Evolutionary conservation across 192 early-diverging fungal genomes (phyloP).

Genomic region (Entomortierella parvispora): DNA sequence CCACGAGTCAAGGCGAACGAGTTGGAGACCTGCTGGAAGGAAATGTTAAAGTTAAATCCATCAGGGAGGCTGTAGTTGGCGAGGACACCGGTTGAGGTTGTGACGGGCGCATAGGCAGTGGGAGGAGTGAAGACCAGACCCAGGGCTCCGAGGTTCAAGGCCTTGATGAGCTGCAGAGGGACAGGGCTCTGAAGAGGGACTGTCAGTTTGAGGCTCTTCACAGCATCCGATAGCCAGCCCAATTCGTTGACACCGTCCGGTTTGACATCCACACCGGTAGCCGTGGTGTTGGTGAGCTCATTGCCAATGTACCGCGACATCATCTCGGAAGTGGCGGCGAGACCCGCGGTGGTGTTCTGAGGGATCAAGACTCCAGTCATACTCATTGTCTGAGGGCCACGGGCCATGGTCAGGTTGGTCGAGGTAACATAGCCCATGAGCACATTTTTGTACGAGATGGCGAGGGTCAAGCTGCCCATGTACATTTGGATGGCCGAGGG

Average conservation of each 20-base stretch:
- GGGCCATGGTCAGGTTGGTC: constrained; percentile 38
- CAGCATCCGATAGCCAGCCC: constrained; percentile 28
- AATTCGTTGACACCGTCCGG: constrained; percentile 46
- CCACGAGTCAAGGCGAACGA: constrained; percentile 14
- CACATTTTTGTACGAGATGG: constrained; percentile 48
- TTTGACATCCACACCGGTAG: constrained; percentile 46
- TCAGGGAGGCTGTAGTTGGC: constrained; percentile 57
- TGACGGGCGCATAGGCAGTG: constrained; percentile 47
- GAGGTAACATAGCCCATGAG: constrained; percentile 9
- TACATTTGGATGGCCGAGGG: constrained; percentile 59
- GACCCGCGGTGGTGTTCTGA: constrained; percentile 41
- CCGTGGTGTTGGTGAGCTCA: constrained; percentile 41
- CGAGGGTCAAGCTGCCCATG: constrained; percentile 57
- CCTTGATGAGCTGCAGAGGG: constrained; percentile 50
- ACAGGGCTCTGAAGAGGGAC: constrained; percentile 35
- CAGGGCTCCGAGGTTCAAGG: constrained; percentile 53
- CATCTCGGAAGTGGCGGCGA: constrained; percentile 47
- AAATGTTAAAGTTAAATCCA: constrained; percentile 55
- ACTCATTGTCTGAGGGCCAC: constrained; percentile 50
- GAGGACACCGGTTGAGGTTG: constrained; percentile 30
- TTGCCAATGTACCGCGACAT: constrained; percentile 55
- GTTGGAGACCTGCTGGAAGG: constrained; percentile 15
- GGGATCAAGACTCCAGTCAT: constrained; percentile 57
- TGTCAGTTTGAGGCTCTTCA: constrained; percentile 34
- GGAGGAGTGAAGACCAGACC: constrained; percentile 43